These are phyloP conservation scores for Polytrichum commune DNA, from an alignment of 225 moss, liverwort and hornwort species.

Conservation along the genomic window DNA sequence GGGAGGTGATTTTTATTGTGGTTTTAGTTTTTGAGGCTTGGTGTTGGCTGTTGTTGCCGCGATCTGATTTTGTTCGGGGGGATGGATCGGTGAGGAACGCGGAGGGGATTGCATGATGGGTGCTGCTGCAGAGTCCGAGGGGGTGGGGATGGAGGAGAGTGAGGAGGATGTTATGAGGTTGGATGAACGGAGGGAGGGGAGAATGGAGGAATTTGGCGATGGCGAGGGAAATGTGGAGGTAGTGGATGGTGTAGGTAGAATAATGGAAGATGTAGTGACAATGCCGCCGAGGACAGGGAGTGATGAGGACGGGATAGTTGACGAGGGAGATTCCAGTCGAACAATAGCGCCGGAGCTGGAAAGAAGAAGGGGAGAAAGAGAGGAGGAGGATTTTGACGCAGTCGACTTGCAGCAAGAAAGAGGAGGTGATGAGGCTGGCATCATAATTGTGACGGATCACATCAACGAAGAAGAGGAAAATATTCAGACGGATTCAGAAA, in stretches of 20 bases:
- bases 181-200: neutral
- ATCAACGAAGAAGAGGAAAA: neutral
- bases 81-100: constrained; percentile 7
- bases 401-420: neutral
- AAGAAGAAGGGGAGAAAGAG: neutral
- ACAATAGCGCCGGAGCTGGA: neutral
- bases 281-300: neutral
- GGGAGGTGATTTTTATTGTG: no score
- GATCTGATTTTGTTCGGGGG: neutral
- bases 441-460: neutral
- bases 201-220: neutral
- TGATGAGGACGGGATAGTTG: neutral
- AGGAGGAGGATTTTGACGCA: neutral
- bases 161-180: neutral
- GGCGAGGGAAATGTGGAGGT: neutral
- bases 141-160: constrained; percentile 1
- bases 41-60: neutral
- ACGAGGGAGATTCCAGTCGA: neutral
- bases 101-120: constrained; percentile 3
- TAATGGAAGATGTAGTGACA: neutral
- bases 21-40: no score
- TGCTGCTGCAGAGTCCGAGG: constrained; percentile 4
- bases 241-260: neutral
- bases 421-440: neutral
- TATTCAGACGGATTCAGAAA: neutral